Percentiles rank a stretch among this genome's conserved stretches.
Evolutionary conservation across 1,284 basidiomycete species (phyloP).

Genomic region (Leccinum pallidistipes): DNA sequence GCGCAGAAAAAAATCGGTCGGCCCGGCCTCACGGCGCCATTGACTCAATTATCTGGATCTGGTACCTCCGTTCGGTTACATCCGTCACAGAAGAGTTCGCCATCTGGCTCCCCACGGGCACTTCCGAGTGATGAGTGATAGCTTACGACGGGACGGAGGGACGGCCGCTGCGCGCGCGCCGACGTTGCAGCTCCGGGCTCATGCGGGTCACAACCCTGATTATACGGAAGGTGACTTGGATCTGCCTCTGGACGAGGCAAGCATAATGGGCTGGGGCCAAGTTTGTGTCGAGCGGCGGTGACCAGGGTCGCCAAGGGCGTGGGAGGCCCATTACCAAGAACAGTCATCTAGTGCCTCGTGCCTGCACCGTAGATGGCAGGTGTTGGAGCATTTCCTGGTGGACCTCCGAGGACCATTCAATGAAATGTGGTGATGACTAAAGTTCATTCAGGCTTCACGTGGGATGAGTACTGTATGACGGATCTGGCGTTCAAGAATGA

Average conservation of each 20-base stretch:
- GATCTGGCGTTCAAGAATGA: neutral
- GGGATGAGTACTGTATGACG: constrained; percentile 9
- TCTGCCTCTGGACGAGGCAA: constrained; percentile 2
- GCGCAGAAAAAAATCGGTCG: constrained; percentile 11
- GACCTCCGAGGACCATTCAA: constrained; percentile 34
- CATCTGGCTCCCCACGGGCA: constrained; percentile 21
- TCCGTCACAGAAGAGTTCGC: constrained; percentile 20
- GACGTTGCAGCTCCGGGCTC: constrained; percentile 4
- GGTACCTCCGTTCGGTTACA: constrained; percentile 29
- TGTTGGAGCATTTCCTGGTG: constrained; percentile 5
- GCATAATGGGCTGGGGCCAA: constrained; percentile 2
- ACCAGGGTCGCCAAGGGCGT: constrained; percentile 31
- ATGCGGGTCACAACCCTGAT: neutral
- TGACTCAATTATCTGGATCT: constrained; percentile 22
- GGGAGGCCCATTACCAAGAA: constrained; percentile 25
- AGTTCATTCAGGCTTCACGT: constrained; percentile 21
- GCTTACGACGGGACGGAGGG: constrained; percentile 7
- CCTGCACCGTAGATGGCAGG: constrained; percentile 25
- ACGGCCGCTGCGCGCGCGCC: constrained; percentile 2
- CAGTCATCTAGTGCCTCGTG: constrained; percentile 30
- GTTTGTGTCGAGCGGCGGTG: neutral
- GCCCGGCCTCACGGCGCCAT: constrained; percentile 10
- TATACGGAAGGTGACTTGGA: neutral
- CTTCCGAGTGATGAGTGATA: constrained; percentile 18
- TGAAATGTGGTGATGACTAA: constrained; percentile 14